Base-by-base conservation (phyloP, 2,329 filamentous ascomycete genomes). In the Didymellaceae sp. region DNA sequence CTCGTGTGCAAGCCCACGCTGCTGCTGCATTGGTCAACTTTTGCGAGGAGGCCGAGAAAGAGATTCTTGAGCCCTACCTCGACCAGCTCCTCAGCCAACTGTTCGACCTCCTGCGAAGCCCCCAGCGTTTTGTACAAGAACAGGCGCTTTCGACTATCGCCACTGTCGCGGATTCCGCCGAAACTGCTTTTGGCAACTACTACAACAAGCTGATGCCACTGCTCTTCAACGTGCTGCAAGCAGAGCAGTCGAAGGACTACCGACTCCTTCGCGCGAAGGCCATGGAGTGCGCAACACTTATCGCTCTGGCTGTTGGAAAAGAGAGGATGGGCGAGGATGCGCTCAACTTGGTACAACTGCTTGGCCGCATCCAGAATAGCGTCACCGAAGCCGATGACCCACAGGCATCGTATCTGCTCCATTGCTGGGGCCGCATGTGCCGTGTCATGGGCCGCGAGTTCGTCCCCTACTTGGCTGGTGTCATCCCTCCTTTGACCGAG, bases 341-440 rank as follows among this genome's bases (percentile, higher is more conserved):
- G 4, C 82, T 94, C 76, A 88, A 86, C 32, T 80, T 99, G 31
- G 93, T 97, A 16, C 87, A 96, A 65, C 82, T 97, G 17, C 82
- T 99, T 43, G 92, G 89, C 43, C 86, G 84, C 55, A 96, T 97
- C 48, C 94, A 99, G 73, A 82, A 78, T 68, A 73, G 61, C 58
- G 94, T 97, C 55, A 88, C 86, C 4, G 94, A 99, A 65, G 78
- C 91, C 1, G 94, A 99, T 65, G 94, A 99, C 69, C 94, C 94
- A 30, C 94, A 99, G 74, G 89, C 91, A 13, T 93, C 96, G 66
- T 99, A 99, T 73, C 82, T 99, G 26, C 90, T 99, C 76, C 94
- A 99, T 80, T 99, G 94, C 78, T 99, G 94, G 94, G 94, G 94
- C 43, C 87, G 94, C 39, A 99, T 99, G 94, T 97, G 93, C 76